phyloP scores from a whole-genome alignment of 1,139 yeast species.

The Eremothecium cymbalariae region DNA sequence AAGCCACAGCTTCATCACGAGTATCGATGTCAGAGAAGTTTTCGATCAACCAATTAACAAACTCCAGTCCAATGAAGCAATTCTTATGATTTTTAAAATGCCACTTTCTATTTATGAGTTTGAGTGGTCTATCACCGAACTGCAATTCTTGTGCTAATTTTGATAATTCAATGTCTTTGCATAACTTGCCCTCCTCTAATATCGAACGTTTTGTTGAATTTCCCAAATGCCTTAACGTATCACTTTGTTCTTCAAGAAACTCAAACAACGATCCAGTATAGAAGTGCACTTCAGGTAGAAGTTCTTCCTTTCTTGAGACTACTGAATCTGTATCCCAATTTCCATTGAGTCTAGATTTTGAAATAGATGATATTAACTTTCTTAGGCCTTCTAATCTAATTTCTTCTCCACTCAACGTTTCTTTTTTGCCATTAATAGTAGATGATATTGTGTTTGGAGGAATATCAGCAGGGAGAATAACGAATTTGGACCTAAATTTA shows the following conservation, averaged over 20 bases:
- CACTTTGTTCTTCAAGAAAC: constrained; percentile 46
- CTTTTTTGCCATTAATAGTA: constrained; percentile 41
- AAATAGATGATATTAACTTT: constrained; percentile 58
- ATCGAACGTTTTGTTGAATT: constrained; percentile 31
- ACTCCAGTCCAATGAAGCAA: constrained; percentile 78
- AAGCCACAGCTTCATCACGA: constrained; percentile 33
- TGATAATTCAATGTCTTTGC: constrained; percentile 36
- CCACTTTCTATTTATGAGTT: constrained; percentile 76
- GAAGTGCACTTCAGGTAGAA: constrained; percentile 68
- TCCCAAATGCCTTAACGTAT: constrained; percentile 16
- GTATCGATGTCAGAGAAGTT: constrained; percentile 5
- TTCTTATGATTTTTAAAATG: constrained; percentile 72
- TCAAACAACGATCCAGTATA: constrained; percentile 80
- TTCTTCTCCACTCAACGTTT: constrained; percentile 69
- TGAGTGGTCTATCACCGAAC: constrained; percentile 45
- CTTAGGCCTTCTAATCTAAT: constrained; percentile 80
- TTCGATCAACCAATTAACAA: constrained; percentile 69
- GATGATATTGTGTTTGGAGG: constrained; percentile 43
- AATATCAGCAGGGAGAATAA: constrained; percentile 65
- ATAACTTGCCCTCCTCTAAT: constrained; percentile 33
- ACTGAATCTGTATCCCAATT: constrained; percentile 36
- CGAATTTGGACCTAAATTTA: constrained; percentile 70
- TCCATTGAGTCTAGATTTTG: constrained; percentile 47
- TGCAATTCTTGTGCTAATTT: constrained; percentile 63
- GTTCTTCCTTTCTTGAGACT: constrained; percentile 39